Evolutionary conservation across 805 yeast species (phyloP), one percentile per base, ranked within the genome.

Genomic region (Citeromyces matritensis): DNA sequence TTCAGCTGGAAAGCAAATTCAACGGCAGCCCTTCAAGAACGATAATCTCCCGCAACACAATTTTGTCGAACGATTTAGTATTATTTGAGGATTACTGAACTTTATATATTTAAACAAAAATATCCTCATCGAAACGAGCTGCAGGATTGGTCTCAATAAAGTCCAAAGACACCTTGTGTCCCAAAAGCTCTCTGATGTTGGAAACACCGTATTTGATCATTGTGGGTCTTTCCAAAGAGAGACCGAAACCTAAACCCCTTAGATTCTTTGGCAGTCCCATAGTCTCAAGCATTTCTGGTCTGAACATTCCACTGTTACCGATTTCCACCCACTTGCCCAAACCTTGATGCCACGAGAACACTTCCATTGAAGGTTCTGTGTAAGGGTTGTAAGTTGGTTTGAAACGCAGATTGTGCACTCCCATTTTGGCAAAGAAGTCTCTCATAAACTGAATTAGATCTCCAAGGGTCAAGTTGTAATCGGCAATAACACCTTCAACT

Each of bases 351-450:
- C 83, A 91, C 31, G 96, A 91, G 57, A 79, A 91, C 43, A 91
- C 91, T 64, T 91, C 99, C 72, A 91, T 71, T 6, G 95, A 82
- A 36, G 99, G 99, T 60, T 91, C 99, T 36, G 99, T 91, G 69
- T 91, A 91, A 37, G 99, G 99, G 59, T 91, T 91, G 62, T 91
- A 91, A 26, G 99, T 93, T 41, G 99, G 95, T 64, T 91, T 91
- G 74, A 91, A 91, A 60, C 97, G 79, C 48, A 91, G 70, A 44
- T 85, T 79, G 43, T 76, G 73, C 36, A 93, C 98, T 53, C 98
- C 98, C 98, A 91, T 91, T 63, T 83, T 83, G 36, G 74, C 72
- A 60, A 91, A 91, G 71, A 91, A 91, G 50, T 79, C 83, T 58
- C 91, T 88, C 98, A 91, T 86, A 73, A 91, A 91, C 24, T 95